A percentile compares a stretch with the other conserved stretches of the same genome.
Conservation (phyloP, 2,329 filamentous ascomycete genomes). For the Arthrobotrys sphaeroides region DNA sequence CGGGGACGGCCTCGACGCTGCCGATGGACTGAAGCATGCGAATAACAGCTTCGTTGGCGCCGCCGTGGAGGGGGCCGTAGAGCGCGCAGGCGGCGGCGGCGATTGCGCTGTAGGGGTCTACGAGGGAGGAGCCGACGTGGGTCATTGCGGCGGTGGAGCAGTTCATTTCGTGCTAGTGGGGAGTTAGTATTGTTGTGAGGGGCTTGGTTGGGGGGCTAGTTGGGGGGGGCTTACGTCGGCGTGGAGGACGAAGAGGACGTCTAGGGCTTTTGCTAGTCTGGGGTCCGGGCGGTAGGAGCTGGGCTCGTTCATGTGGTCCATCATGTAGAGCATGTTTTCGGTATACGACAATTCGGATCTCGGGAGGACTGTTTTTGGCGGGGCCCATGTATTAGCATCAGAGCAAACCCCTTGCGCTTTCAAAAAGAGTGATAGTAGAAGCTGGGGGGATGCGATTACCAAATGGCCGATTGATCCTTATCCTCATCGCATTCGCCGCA, state of each 20-base stretch:
- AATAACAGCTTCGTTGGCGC: constrained; percentile 69
- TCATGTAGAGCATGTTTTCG: constrained; percentile 68
- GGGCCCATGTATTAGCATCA: too few species aligned
- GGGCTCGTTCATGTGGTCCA: constrained; percentile 65
- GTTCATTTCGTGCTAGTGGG: constrained; percentile 66
- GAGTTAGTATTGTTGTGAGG: not conserved
- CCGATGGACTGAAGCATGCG: constrained; percentile 67
- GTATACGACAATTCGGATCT: constrained; percentile 61
- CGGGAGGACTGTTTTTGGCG: constrained; percentile 29
- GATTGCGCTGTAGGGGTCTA: constrained; percentile 67
- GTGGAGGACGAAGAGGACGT: constrained; percentile 68
- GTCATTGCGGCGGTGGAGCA: constrained; percentile 68
- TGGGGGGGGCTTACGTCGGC: constrained; percentile 61
- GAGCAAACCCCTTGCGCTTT: too few species aligned
- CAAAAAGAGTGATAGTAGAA: not conserved
- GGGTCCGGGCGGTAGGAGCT: constrained; percentile 65
- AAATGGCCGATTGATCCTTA: constrained; percentile 66
- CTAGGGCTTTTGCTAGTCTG: constrained; percentile 65
- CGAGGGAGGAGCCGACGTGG: constrained; percentile 68
- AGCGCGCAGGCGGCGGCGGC: constrained; percentile 67
- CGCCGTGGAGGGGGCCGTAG: constrained; percentile 69
- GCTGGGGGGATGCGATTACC: constrained; percentile 60
- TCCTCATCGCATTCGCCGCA: constrained; percentile 66
- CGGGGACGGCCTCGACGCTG: constrained; percentile 65
- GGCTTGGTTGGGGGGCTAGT: not conserved